Base-by-base conservation (phyloP, 305 asterid species). In the Plantago coronopus region DNA sequence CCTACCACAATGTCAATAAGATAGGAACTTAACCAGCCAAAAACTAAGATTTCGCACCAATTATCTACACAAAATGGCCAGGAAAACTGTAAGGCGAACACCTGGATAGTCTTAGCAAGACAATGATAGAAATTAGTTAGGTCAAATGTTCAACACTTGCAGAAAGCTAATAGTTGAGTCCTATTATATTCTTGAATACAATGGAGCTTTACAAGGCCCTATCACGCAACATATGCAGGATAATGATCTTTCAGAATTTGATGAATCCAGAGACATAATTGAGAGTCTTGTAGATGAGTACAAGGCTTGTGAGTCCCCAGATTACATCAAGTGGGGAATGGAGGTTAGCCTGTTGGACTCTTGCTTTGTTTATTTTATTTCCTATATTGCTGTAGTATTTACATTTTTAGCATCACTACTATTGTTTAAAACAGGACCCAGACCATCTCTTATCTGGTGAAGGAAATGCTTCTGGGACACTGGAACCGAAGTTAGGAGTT, bases 301-400 rank as follows among this genome's bases (percentile, higher is more conserved):
- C 91, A 93, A 93, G 90, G 99, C 99, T 62, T 93, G 99, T 38
- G 99, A 93, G 76, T 93, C 99, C 72, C 96, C 96, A 54, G 97
- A 93, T 72, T 93, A 93, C 85, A 87, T 93, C 76, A 93, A 93
- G 70, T 93, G 99, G 99, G 99, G 99, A 61, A 78, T 93, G 88
- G 97, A 93, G 97, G 99, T 89, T 59, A 37, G 63, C 20, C 54
- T 1, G n/a, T 51, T 63, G 11, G 40, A 62, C 61, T n/a, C n/a
- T 49, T 16, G 58, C 49, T 61, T 49, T 18, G 18, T 34, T 31
- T 63, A 56, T 7, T 55, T 54, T 10, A 16, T 57, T 67, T 22
- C 22, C 5, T 49, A 0, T 19, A 12, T 18, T 60, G 23, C 17
- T 15, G 60, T 22, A 14, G 27, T 40, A 60, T 65, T 45, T 23